A percentile compares a stretch with the other conserved stretches of the same genome.
These are phyloP conservation scores for Verticillium zaregamsianum DNA, from an alignment of 2,329 filamentous ascomycete species.

Conservation along the genomic window DNA sequence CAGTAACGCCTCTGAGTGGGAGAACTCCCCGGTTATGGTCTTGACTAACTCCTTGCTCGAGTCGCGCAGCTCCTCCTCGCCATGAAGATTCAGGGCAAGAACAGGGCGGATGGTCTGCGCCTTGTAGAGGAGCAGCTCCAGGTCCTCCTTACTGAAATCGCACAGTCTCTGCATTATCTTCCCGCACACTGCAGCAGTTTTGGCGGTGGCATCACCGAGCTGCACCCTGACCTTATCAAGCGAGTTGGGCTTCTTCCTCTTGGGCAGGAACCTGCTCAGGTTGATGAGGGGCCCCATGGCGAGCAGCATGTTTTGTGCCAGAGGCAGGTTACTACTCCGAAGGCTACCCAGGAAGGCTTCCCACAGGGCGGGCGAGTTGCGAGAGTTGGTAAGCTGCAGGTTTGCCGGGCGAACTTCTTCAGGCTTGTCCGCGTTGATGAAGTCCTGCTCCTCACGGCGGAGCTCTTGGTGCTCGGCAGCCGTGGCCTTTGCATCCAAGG, in stretches of 20 bases:
- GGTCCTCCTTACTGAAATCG: slow-evolving; percentile 66
- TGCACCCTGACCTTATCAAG: slow-evolving; percentile 47
- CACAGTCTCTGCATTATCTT: slow-evolving; percentile 74
- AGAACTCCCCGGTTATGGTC: slow-evolving; percentile 65
- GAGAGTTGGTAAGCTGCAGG: slow-evolving; percentile 23
- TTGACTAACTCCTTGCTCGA: slow-evolving; percentile 81
- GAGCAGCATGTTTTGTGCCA: slow-evolving; percentile 71
- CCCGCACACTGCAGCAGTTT: slow-evolving; percentile 56
- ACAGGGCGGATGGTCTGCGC: slow-evolving; percentile 67
- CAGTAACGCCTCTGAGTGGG: slow-evolving; percentile 45
- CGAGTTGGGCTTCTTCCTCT: slow-evolving; percentile 38
- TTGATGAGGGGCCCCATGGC: slow-evolving; percentile 68
- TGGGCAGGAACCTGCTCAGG: slow-evolving; percentile 67
- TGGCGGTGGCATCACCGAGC: slow-evolving; percentile 71
- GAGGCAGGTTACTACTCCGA: slow-evolving; percentile 59
- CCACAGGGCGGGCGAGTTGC: slow-evolving; percentile 74
- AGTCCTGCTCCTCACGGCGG: slow-evolving; percentile 24
- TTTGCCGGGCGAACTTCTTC: not conserved
- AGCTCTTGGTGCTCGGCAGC: slow-evolving; percentile 29
- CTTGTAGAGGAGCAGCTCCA: slow-evolving; percentile 66
- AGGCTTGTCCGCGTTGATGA: slow-evolving; percentile 53
- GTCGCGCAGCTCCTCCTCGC: slow-evolving; percentile 73
- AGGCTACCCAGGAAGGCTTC: slow-evolving; percentile 68
- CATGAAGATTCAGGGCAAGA: slow-evolving; percentile 76
- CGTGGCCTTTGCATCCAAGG: slow-evolving; percentile 38